Evolutionary conservation across 495 filamentous ascomycete genomes (phyloP).

Genomic region (Penicillium taxi): DNA sequence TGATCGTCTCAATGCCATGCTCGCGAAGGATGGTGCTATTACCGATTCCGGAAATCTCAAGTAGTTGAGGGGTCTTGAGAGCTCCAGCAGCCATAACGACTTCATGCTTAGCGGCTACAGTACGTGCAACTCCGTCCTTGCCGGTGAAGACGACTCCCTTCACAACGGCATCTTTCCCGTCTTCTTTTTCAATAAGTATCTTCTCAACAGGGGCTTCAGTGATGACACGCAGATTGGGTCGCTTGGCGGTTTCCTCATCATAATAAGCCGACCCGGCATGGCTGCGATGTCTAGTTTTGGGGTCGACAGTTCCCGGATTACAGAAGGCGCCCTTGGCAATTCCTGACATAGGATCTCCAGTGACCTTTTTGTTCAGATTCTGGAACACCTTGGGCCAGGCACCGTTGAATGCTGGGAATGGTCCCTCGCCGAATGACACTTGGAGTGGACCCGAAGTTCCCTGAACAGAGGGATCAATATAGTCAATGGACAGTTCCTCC

Average conservation of each 20-base stretch:
- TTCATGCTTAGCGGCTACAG: conserved; percentile 42
- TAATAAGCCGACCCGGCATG: conserved; percentile 34
- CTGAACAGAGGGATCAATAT: conserved; percentile 24
- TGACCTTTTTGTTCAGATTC: conserved; percentile 2
- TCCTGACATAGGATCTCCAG: conserved; percentile 10
- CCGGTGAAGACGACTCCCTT: conserved; percentile 26
- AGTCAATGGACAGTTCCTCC: conserved; percentile 9
- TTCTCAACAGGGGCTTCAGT: conserved; percentile 40
- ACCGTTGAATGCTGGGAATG: conserved; percentile 22
- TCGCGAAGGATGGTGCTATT: conserved; percentile 17
- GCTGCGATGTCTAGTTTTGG: conserved; percentile 28
- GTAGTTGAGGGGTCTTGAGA: conserved; percentile 45
- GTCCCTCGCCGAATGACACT: conserved; percentile 30
- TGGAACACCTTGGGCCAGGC: conserved; percentile 26
- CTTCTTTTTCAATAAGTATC: conserved; percentile 32
- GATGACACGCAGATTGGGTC: conserved; percentile 39
- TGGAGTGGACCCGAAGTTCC: conserved; percentile 32
- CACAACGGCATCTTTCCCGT: conserved; percentile 11
- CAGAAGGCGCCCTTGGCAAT: conserved; percentile 17
- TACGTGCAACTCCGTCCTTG: conserved; percentile 23
- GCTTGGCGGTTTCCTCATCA: conserved; percentile 18
- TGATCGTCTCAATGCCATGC: conserved; percentile 27
- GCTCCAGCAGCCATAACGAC: conserved; percentile 45
- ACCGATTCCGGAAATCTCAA: conserved; percentile 53
- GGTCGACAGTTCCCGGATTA: conserved; percentile 38